A percentile compares a stretch with the other conserved stretches of the same genome.
These are phyloP conservation scores for Rhynchospora pubera DNA, from an alignment of 176 grass and related monocot species.

Conservation along the genomic window DNA sequence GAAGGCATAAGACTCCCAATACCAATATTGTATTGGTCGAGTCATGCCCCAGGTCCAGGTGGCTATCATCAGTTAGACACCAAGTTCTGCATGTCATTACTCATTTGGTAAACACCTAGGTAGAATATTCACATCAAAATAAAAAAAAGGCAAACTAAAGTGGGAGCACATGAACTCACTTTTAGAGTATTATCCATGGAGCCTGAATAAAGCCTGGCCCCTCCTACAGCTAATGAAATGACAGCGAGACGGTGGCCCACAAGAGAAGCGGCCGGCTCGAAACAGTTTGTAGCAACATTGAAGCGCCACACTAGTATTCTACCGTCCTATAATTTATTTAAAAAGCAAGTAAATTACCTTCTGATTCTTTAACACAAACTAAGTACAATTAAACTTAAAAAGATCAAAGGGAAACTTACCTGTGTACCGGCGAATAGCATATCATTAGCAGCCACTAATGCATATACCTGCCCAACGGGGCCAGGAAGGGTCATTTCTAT, in stretches of 20 bases:
- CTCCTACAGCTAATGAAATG: conserved; percentile 71
- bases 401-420: conserved; percentile 31
- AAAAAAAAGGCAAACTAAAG: conserved; percentile 6
- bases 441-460: conserved; percentile 59
- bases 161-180: conserved; percentile 38
- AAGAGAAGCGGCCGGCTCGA: conserved; percentile 79
- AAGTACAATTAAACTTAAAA: background rate
- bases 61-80: background rate
- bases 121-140: background rate
- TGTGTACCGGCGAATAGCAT: conserved; percentile 86
- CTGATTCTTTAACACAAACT: conserved; percentile 8
- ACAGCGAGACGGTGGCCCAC: conserved; percentile 63
- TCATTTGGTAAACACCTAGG: background rate
- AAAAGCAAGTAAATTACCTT: background rate
- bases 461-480: conserved; percentile 87
- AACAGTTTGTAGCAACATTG: conserved; percentile 47
- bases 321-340: conserved; percentile 56
- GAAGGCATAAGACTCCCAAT: background rate
- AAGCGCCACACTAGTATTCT: conserved; percentile 88
- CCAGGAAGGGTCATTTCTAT: conserved; percentile 69
- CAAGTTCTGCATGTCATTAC: background rate
- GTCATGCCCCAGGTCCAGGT: background rate
- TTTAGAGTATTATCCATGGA: conserved; percentile 93
- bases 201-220: conserved; percentile 68
- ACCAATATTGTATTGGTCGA: background rate